These are phyloP conservation scores for Pholiota conissans DNA, from an alignment of 768 basidiomycete species.

Conservation along the genomic window DNA sequence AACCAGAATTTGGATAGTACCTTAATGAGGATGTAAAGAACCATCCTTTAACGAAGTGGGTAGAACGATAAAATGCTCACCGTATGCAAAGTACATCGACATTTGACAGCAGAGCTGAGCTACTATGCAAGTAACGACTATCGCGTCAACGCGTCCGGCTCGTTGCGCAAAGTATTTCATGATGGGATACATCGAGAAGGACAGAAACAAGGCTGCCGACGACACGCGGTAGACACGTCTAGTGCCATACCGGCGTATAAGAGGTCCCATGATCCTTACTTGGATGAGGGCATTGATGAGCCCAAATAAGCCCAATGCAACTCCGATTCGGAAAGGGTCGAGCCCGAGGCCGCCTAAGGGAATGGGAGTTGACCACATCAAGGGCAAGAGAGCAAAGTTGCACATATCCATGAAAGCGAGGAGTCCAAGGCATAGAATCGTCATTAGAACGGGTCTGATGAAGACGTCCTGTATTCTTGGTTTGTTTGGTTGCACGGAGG, in stretches of 20 bases:
- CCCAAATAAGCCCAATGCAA: conserved; percentile 23
- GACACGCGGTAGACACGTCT: conserved; percentile 47
- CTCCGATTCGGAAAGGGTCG: conserved; percentile 61
- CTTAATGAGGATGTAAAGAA: too few species aligned
- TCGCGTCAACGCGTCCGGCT: conserved; percentile 31
- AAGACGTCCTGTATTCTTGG: conserved; percentile 21
- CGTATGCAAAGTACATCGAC: conserved; percentile 31
- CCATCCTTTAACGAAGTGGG: too few species aligned
- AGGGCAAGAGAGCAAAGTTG: conserved; percentile 35
- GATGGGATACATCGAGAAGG: conserved; percentile 33
- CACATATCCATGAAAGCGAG: conserved; percentile 39
- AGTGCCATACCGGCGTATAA: conserved; percentile 55
- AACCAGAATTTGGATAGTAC: conserved; percentile 43
- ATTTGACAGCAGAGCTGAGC: conserved; percentile 32
- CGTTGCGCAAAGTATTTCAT: conserved; percentile 32
- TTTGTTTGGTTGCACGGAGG: background rate
- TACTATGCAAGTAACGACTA: conserved; percentile 29
- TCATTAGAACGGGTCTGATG: conserved; percentile 29
- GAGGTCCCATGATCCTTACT: conserved; percentile 46
- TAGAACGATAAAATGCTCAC: too few species aligned
- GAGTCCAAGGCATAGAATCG: conserved; percentile 31
- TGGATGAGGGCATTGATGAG: conserved; percentile 56
- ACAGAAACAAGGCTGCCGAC: conserved; percentile 23
- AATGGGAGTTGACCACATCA: conserved; percentile 58
- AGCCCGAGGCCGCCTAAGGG: conserved; percentile 67